Base-by-base conservation (phyloP, 2,329 filamentous ascomycete genomes). In the Apiospora hydei region DNA sequence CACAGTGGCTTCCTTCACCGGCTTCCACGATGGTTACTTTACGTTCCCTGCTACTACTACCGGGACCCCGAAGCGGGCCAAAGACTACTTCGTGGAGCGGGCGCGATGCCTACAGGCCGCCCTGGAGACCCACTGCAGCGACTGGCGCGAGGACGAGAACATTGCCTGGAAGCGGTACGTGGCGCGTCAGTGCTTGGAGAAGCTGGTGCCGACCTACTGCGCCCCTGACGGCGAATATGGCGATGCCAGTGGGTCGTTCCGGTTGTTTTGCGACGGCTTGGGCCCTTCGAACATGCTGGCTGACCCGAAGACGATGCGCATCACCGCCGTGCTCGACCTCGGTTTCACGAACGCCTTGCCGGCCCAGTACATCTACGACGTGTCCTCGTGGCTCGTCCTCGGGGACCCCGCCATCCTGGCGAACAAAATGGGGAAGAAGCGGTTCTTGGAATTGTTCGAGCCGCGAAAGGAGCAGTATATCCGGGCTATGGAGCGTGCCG, bases 291-390 rank as follows among this genome's bases (percentile, higher is more conserved):
- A 85, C 72, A 82, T 85, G 75, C 80, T 85, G 41, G 74, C 79
- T 16, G 76, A 85, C 68, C 80, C 78, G 13, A 72, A 78, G 6
- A 84, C 79, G 38, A 74, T 82, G 1, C 74, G 73, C 8, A 82
- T 66, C 61, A 83, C 76, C 0, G 83, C 81, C 0, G 75, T 84
- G 24, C 72, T 85, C 53, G 83, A 85, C 71, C 77, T 80, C 30
- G 83, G 84, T 75, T 85, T 83, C 67, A 83, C 82, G 64, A 83
- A 86, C 72, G 75, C 76, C 68, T 81, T 83, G 80, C 83, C 83
- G 0, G 76, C 78, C 2, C 81, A 84, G 72, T 84, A 81, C 73
- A 70, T 79, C 1, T 80, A 80, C 71, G 81, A 83, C 41, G 78
- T 78, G 69, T 82, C 83, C 26, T 83, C 80, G 81, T 85, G 83